Evolutionary conservation across 495 filamentous ascomycete genomes (phyloP).

Genomic region (Parmelia sp.): DNA sequence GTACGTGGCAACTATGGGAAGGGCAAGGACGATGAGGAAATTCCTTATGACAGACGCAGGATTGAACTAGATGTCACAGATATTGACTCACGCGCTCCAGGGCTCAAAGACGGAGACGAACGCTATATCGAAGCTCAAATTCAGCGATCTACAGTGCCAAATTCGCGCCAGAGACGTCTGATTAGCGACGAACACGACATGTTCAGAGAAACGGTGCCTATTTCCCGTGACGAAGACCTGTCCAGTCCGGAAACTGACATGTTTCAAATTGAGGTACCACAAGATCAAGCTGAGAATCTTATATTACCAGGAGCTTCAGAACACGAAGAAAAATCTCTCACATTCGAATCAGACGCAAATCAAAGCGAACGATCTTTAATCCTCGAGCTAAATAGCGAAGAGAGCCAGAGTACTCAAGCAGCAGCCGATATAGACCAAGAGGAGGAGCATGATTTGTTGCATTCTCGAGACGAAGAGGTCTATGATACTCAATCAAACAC

Average conservation of each 20-base stretch:
- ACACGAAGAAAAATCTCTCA: background rate
- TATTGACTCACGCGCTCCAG: background rate
- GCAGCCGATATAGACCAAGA: background rate
- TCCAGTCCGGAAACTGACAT: background rate
- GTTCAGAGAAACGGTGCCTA: background rate
- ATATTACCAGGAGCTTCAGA: background rate
- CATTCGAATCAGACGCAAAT: background rate
- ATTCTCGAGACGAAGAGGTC: background rate
- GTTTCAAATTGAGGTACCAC: too few species aligned
- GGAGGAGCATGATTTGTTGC: background rate
- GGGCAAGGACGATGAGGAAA: background rate
- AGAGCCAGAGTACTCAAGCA: background rate
- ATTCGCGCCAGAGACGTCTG: background rate
- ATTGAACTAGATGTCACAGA: background rate
- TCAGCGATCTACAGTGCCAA: background rate
- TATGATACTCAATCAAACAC: background rate
- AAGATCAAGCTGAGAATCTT: too few species aligned
- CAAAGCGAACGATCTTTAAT: background rate
- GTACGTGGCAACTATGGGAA: background rate
- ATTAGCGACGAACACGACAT: background rate
- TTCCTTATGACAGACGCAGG: background rate
- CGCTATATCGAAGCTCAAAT: conserved; percentile 1
- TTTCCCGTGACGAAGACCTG: background rate
- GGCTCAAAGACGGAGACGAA: background rate
- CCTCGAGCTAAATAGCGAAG: background rate